These are phyloP conservation scores for Chytriomyces sp. DNA, from an alignment of 192 early-diverging fungal genomes.

Conservation along the genomic window DNA sequence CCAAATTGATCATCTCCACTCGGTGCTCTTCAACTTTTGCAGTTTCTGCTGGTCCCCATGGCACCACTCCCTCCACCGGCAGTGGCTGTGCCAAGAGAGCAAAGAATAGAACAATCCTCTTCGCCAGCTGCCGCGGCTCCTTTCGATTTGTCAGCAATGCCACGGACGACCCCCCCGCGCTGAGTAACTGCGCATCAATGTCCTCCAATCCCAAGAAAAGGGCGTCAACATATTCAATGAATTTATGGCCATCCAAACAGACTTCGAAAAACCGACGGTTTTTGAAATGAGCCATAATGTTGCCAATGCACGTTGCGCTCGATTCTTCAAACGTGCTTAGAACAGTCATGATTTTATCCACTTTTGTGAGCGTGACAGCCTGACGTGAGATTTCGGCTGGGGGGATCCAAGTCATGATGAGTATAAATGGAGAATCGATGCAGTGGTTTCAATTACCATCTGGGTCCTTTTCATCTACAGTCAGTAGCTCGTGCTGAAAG, in stretches of 20 bases:
- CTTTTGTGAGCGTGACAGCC: constrained; percentile 81
- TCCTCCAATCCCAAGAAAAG: constrained; percentile 89
- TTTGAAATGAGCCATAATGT: constrained; percentile 91
- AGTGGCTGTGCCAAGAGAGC: constrained; percentile 79
- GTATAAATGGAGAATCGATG: not conserved
- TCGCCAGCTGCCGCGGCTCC: constrained; percentile 95
- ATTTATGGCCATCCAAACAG: constrained; percentile 80
- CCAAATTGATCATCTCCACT: constrained; percentile 81
- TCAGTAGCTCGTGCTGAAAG: constrained; percentile 20
- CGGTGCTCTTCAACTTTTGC: constrained; percentile 49
- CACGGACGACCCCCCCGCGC: constrained; percentile 68
- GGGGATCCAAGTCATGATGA: not conserved
- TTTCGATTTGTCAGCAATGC: constrained; percentile 55
- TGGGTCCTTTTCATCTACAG: constrained; percentile 27
- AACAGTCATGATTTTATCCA: constrained; percentile 86
- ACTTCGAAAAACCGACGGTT: constrained; percentile 59
- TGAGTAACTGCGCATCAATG: constrained; percentile 74
- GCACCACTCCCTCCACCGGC: constrained; percentile 29
- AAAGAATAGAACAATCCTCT: constrained; percentile 94
- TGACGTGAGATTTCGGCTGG: constrained; percentile 62
- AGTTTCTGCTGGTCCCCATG: not conserved
- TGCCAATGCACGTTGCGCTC: constrained; percentile 91
- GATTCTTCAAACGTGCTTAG: constrained; percentile 96
- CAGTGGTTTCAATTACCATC: constrained; percentile 23
- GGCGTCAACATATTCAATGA: constrained; percentile 91